Evolutionary conservation across 257 asterid species (phyloP), one percentile per base, ranked within the genome.

Genomic region (Ehretia macrophylla): DNA sequence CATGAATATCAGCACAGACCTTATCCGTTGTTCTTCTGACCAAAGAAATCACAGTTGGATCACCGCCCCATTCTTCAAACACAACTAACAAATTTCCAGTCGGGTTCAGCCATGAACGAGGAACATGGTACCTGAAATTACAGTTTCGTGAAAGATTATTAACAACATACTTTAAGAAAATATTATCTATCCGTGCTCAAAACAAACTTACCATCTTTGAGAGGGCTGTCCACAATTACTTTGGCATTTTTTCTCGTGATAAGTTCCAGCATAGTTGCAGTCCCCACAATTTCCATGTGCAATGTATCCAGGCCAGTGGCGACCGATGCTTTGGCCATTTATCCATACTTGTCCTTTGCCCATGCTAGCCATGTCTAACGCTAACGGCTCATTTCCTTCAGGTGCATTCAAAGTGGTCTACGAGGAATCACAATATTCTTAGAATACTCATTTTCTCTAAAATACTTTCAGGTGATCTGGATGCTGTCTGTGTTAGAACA

Each of bases 331-430:
- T 69, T 82, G 77, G 5, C 99, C 97, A 22, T 93, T 93, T 66
- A 93, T 73, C 97, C 99, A 93, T 48, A 85, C 70, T 59, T 89
- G 83, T 16, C 99, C 99, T 77, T 93, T 93, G 49, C 95, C 88
- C 99, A 93, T 93, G 72, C 94, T 79, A 1, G 67, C 32, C 97
- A 93, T 86, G 56, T 93, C 99, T 57, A 89, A 17, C 39, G 85
- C 97, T 72, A 89, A 58, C 4, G 99, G 97, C 1, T 76, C 89
- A 17, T 80, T 81, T 56, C 97, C 97, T 51, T 51, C 68, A 12
- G 99, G 99, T 9, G 96, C 82, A 49, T 80, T 55, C 56, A 93
- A 86, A 35, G 81, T 85, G 0, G 95, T 53, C 98, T 85, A 78
- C 16, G 73, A 58, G 51, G 35, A 32, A 32, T 10, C 10, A 12